Conservation (phyloP, 2,329 filamentous ascomycete genomes). For the Monosporascus sp. region DNA sequence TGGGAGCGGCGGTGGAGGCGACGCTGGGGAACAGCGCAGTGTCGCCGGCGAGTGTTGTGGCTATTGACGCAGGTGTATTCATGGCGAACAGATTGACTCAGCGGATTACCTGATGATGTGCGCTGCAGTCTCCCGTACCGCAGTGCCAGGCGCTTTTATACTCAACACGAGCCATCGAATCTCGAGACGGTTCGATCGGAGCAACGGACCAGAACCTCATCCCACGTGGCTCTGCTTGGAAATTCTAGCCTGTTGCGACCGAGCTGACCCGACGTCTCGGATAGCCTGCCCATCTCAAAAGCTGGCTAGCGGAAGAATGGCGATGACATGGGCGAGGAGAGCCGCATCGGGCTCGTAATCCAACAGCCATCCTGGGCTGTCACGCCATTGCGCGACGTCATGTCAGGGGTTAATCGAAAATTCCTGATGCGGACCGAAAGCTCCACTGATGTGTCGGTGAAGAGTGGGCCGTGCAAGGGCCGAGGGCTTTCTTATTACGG, state of each 20-base stretch:
- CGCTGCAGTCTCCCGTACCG: not conserved
- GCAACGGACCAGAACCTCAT: too few species aligned
- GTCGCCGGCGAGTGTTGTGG: conserved; percentile 1
- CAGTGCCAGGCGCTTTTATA: not conserved
- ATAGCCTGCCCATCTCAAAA: too few species aligned
- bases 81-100: not conserved
- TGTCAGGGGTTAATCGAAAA: not conserved
- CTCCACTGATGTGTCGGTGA: not conserved
- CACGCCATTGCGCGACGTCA: not conserved
- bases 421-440: not conserved
- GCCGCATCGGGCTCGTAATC: not conserved
- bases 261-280: too few species aligned
- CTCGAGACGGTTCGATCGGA: too few species aligned
- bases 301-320: not conserved
- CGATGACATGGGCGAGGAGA: not conserved
- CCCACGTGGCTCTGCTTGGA: too few species aligned
- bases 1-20: not conserved
- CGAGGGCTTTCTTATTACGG: not conserved
- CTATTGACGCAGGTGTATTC: conserved; percentile 1
- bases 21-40: not conserved
- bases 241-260: too few species aligned
- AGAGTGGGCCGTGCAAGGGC: not conserved
- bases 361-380: not conserved
- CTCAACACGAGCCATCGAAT: too few species aligned
- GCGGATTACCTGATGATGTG: not conserved